These are phyloP conservation scores for Microsporum ferrugineum DNA, from an alignment of 2,329 filamentous ascomycete genomes.

Conservation along the genomic window DNA sequence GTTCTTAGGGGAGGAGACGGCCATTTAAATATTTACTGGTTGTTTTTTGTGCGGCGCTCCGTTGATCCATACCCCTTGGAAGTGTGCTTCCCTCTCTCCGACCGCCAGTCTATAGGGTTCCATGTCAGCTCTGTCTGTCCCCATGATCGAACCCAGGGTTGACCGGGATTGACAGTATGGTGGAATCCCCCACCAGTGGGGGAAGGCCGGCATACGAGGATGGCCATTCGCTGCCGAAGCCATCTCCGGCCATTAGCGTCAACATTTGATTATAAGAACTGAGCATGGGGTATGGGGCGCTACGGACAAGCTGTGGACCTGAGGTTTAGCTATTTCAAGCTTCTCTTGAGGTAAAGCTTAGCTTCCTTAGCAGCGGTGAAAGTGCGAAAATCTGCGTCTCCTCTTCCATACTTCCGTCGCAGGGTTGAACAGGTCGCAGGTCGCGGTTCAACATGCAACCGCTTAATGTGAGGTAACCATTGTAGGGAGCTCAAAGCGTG, in stretches of 20 bases:
- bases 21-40: not conserved
- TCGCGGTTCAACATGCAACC: not conserved
- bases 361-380: not conserved
- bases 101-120: not conserved
- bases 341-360: not conserved
- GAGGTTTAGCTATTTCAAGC: not conserved
- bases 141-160: not conserved
- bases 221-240: not conserved
- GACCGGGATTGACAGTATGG: not conserved
- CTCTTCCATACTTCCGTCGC: not conserved
- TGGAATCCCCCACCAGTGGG: not conserved
- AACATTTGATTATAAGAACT: not conserved
- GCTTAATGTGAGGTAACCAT: not conserved
- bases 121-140: not conserved
- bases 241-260: not conserved
- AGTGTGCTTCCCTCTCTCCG: not conserved
- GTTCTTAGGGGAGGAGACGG: not conserved
- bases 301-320: not conserved
- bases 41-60: not conserved
- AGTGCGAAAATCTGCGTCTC: not conserved
- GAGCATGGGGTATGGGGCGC: not conserved
- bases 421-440: not conserved
- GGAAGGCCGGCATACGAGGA: not conserved
- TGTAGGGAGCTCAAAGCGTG: too few species aligned
- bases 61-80: not conserved